Percentiles rank a stretch among this genome's conserved stretches.
Conservation (phyloP, 164 flowering plant genomes). For the Magnolia officinalis region DNA sequence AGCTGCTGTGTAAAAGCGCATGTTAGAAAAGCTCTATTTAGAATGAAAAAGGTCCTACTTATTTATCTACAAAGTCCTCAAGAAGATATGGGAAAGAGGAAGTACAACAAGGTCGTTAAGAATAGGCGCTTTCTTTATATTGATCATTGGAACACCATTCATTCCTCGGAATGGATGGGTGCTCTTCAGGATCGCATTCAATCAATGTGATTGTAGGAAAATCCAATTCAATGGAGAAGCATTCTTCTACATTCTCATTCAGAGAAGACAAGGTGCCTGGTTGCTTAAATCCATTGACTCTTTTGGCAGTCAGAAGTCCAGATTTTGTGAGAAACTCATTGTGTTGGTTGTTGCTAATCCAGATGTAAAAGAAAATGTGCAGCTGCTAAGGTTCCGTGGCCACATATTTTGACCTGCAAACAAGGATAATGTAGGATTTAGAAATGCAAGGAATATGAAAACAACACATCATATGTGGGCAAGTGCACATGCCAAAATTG, state of each 20-base stretch:
- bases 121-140: constrained; percentile 37
- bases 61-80: not conserved
- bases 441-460: not conserved
- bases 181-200: constrained; percentile 39
- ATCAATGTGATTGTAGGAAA: constrained; percentile 44
- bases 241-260: constrained; percentile 22
- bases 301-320: constrained; percentile 65
- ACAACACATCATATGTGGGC: not conserved
- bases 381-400: constrained; percentile 36
- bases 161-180: constrained; percentile 42
- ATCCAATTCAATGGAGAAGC: constrained; percentile 56
- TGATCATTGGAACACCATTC: constrained; percentile 43
- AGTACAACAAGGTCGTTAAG: constrained; percentile 47
- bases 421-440: not conserved
- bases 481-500: too few relatives aligned
- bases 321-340: constrained; percentile 61
- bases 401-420: constrained; percentile 23
- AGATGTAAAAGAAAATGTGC: constrained; percentile 41
- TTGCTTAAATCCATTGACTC: constrained; percentile 19
- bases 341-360: constrained; percentile 32
- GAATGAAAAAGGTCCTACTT: not conserved
- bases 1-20: too few relatives aligned
- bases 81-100: not conserved
- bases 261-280: constrained; percentile 11
- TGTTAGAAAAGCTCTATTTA: not conserved